These are phyloP conservation scores for Penicillium ochrochloron DNA, from an alignment of 495 filamentous ascomycete genomes.

Conservation along the genomic window DNA sequence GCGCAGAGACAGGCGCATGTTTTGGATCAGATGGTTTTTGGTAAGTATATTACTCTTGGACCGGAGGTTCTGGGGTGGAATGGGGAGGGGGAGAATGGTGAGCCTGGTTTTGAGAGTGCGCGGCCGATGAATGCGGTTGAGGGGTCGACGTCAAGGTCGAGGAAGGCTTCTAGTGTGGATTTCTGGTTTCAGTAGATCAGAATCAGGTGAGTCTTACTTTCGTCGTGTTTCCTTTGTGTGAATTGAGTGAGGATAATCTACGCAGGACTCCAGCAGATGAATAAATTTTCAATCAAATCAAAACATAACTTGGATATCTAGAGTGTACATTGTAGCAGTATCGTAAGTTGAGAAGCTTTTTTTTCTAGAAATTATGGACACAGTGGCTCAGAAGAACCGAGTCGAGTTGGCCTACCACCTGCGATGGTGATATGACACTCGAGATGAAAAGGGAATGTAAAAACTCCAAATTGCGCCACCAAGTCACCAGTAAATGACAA, in stretches of 20 bases:
- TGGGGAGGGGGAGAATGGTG: background rate
- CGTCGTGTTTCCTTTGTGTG: background rate
- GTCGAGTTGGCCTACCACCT: slow-evolving; percentile 8
- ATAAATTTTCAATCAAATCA: background rate
- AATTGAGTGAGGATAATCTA: background rate
- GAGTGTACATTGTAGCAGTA: slow-evolving; percentile 6
- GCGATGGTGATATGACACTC: slow-evolving; percentile 18
- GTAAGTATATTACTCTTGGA: slow-evolving; percentile 12
- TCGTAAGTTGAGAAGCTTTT: background rate
- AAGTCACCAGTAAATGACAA: slow-evolving; percentile 26
- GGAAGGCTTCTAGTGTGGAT: background rate
- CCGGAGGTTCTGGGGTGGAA: slow-evolving; percentile 9
- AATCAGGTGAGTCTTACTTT: background rate
- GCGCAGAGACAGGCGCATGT: slow-evolving; percentile 9
- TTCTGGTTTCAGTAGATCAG: background rate
- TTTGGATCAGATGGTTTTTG: slow-evolving; percentile 5
- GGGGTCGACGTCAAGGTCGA: background rate
- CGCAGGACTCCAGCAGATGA: background rate
- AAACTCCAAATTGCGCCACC: slow-evolving; percentile 35
- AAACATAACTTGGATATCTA: background rate
- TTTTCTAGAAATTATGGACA: slow-evolving; percentile 23
- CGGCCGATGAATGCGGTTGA: background rate
- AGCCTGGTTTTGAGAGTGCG: background rate
- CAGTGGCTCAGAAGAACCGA: slow-evolving; percentile 12
- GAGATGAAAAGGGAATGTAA: slow-evolving; percentile 15